A percentile compares a stretch with the other conserved stretches of the same genome.
These are phyloP conservation scores for Talaromyces sp. DNA, from an alignment of 2,329 filamentous ascomycete species.

Conservation along the genomic window DNA sequence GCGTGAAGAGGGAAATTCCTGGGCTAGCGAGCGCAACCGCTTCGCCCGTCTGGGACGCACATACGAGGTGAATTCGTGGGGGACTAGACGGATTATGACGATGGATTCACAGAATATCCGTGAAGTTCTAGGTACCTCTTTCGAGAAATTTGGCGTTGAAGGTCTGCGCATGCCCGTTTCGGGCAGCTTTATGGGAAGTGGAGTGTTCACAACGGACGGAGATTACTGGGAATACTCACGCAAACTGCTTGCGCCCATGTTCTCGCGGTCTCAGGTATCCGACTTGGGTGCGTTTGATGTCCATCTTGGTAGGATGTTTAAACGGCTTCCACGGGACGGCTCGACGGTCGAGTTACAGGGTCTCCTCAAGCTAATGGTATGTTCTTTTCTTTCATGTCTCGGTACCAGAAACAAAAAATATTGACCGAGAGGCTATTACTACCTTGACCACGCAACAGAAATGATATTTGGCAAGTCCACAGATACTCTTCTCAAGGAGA, in stretches of 20 bases:
- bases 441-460: slow-evolving; percentile 3
- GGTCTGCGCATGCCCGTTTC: neutral
- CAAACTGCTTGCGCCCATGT: neutral
- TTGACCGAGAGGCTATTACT: neutral
- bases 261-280: neutral
- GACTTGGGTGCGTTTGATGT: neutral
- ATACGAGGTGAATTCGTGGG: slow-evolving; percentile 10
- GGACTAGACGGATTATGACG: neutral
- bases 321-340: slow-evolving; percentile 3
- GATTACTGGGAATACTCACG: slow-evolving; percentile 53
- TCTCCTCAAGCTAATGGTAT: slow-evolving; percentile 7
- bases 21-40: neutral
- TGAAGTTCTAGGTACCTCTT: slow-evolving; percentile 4
- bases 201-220: slow-evolving; percentile 66
- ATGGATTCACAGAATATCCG: slow-evolving; percentile 7
- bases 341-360: slow-evolving; percentile 3
- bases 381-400: neutral
- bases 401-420: neutral
- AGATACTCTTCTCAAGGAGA: slow-evolving; percentile 2
- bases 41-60: slow-evolving; percentile 1
- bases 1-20: neutral
- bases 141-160: slow-evolving; percentile 8
- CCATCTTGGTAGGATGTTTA: slow-evolving; percentile 2
- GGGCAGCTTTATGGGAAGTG: slow-evolving; percentile 39
- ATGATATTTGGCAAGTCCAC: slow-evolving; percentile 7